Percentiles rank a stretch among this genome's conserved stretches.
phyloP scores from a whole-genome alignment of 164 flowering plant species.

The Vitis amurensis region DNA sequence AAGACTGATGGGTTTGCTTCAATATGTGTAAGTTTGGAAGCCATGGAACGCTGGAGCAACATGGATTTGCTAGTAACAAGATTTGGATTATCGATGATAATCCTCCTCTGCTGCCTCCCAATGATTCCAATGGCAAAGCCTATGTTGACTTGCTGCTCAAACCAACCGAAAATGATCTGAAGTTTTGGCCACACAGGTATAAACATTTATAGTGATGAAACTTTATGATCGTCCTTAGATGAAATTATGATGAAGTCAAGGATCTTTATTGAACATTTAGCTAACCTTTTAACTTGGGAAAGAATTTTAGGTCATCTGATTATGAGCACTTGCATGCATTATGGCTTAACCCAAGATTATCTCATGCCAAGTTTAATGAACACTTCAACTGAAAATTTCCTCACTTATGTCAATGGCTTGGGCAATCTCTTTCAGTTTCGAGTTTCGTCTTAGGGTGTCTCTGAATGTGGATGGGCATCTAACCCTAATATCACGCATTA shows the following conservation, averaged over 20 bases:
- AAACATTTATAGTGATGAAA: not conserved
- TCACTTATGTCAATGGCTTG: not conserved
- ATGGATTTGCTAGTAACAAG: conserved; percentile 54
- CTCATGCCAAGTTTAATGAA: not conserved
- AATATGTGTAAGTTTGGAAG: conserved; percentile 32
- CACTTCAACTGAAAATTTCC: not conserved
- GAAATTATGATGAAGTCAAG: no score
- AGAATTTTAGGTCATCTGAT: no score
- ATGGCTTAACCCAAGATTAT: not conserved
- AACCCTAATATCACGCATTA: conserved; percentile 52
- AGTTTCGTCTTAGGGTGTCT: conserved; percentile 59
- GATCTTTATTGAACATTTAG: no score
- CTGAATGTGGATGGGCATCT: conserved; percentile 52
- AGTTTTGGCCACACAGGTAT: conserved; percentile 53
- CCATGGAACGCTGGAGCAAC: conserved; percentile 39
- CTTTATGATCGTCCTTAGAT: not conserved
- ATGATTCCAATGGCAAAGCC: conserved; percentile 31
- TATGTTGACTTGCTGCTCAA: conserved; percentile 40
- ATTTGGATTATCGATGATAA: conserved; percentile 37
- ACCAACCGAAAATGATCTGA: conserved; percentile 43
- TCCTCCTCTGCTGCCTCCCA: conserved; percentile 32
- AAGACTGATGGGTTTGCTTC: conserved; percentile 1
- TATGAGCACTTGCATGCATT: no score
- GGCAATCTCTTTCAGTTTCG: conserved; percentile 42
- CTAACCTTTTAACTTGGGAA: no score